Evolutionary conservation across 2,329 filamentous ascomycete species (phyloP), one percentile per base, ranked within the genome.

Genomic region (Phyllachora maydis): DNA sequence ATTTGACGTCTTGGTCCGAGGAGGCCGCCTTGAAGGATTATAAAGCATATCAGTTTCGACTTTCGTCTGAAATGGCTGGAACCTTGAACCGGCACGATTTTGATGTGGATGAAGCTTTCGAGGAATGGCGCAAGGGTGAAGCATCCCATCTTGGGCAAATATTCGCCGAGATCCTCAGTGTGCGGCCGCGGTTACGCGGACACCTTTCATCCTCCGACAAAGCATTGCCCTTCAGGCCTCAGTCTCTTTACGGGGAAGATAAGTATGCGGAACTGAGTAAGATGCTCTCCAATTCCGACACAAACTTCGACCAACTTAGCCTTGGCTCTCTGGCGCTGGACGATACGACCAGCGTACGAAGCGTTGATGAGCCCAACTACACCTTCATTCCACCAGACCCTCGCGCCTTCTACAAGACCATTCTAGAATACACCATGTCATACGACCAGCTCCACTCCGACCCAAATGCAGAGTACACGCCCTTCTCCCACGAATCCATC

Each of bases 81-180:
- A 83, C 85, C 1, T 48, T 98, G 23, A 68, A 72, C 27, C 73
- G 65, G 34, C 69, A 82, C 22, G 85, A 98, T 44, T 98, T 98
- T 45, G 81, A 92, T 30, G 50, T 76, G 11, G 81, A 92, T 27
- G 82, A 91, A 29, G 73, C 75, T 3, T 98, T 83, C 42, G 70
- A 83, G 32, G 57, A 67, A 20, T 98, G 88, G 88, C 90, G 82
- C 45, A 85, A 78, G 41, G 65, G 70, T n/a, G 88, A 98, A 45
- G 65, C 65, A 3, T 74, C 76, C 8, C 79, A 91, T 35, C 54
- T 98, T 19, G 88, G 82, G 5, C 77, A 88, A 35, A 82, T 95
- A 68, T 88, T 98, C 59, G 59, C 91, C 36, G 77, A 83, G 18
- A 79, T 98, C 32, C 56, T 95, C 19, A 81, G 77, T 30, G 75